These are phyloP conservation scores for Dovyalis caffra DNA, from an alignment of 345 rosid species.

Conservation along the genomic window DNA sequence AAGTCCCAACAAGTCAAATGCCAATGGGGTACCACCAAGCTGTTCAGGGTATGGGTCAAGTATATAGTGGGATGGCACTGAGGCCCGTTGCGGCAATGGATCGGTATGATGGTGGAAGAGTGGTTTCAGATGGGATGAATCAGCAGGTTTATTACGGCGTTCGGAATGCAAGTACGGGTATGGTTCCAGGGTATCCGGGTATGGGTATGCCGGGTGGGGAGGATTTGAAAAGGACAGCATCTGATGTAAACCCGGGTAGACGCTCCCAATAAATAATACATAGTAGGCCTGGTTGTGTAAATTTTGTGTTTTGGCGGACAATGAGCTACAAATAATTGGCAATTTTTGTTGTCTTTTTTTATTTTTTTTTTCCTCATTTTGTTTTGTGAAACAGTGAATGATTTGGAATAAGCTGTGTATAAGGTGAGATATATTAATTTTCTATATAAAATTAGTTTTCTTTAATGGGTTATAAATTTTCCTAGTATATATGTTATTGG, in stretches of 20 bases:
- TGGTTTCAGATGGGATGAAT: constrained; percentile 47
- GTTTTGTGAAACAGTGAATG: background rate
- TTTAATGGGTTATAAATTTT: too few species aligned
- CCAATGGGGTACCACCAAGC: constrained; percentile 68
- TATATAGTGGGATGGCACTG: constrained; percentile 42
- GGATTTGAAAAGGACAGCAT: constrained; percentile 40
- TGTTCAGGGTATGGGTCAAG: constrained; percentile 50
- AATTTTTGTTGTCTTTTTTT: background rate
- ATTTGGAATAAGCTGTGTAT: background rate
- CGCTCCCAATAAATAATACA: constrained; percentile 34
- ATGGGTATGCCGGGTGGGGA: constrained; percentile 59
- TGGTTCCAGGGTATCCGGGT: constrained; percentile 55
- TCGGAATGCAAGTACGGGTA: constrained; percentile 38
- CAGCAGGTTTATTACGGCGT: constrained; percentile 67
- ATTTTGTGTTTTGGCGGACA: background rate
- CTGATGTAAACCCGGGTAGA: constrained; percentile 49
- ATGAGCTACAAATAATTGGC: background rate
- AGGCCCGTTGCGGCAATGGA: constrained; percentile 47
- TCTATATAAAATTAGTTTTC: too few species aligned
- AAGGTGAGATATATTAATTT: background rate
- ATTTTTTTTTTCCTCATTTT: background rate
- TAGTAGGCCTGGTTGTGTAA: constrained; percentile 9
- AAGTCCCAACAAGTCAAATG: constrained; percentile 42
- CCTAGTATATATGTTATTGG: too few species aligned
- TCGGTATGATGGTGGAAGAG: constrained; percentile 33